phyloP scores from a whole-genome alignment of 352 stramenopile genomes.

The Phytophthora pistaciae region DNA sequence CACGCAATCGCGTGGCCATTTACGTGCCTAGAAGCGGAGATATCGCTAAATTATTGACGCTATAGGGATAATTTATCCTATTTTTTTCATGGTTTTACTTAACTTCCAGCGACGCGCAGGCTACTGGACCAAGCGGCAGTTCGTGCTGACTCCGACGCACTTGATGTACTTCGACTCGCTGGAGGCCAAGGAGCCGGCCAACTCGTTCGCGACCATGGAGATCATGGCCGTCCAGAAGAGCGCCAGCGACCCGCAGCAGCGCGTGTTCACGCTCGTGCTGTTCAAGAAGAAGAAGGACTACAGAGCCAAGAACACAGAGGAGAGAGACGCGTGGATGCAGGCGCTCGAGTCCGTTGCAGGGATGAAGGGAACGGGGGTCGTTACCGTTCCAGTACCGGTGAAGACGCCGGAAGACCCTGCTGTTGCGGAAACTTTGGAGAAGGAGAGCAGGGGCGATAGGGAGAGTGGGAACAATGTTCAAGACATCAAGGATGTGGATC shows the following conservation, averaged over 20 bases:
- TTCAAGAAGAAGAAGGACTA: slow-evolving; percentile 88
- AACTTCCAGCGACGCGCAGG: slow-evolving; percentile 63
- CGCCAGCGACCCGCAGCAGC: slow-evolving; percentile 46
- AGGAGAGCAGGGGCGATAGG: slow-evolving; percentile 18
- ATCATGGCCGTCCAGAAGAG: slow-evolving; percentile 66
- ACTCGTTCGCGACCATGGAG: slow-evolving; percentile 68
- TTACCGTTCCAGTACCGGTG: slow-evolving; percentile 1
- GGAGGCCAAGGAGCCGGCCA: slow-evolving; percentile 48
- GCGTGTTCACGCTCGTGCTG: slow-evolving; percentile 64
- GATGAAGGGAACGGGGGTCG: slow-evolving; percentile 48
- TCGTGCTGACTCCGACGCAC: slow-evolving; percentile 72
- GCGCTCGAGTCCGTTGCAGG: slow-evolving; percentile 70
- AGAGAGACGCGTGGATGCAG: slow-evolving; percentile 75
- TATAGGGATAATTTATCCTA: not conserved
- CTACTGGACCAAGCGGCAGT: slow-evolving; percentile 86
- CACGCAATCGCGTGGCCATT: not conserved
- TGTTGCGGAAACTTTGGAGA: slow-evolving; percentile 6
- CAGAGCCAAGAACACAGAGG: slow-evolving; percentile 58
- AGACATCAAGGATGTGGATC: slow-evolving; percentile 58
- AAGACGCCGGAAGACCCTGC: slow-evolving; percentile 20
- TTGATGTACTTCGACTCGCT: slow-evolving; percentile 78
- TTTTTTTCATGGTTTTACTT: slow-evolving; percentile 8
- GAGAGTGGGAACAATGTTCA: slow-evolving; percentile 19
- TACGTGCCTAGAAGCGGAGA: slow-evolving; percentile 5
- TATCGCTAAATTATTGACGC: slow-evolving; percentile 12